Conservation (phyloP, 2,329 filamentous ascomycete genomes). For the Fusarium sp. region DNA sequence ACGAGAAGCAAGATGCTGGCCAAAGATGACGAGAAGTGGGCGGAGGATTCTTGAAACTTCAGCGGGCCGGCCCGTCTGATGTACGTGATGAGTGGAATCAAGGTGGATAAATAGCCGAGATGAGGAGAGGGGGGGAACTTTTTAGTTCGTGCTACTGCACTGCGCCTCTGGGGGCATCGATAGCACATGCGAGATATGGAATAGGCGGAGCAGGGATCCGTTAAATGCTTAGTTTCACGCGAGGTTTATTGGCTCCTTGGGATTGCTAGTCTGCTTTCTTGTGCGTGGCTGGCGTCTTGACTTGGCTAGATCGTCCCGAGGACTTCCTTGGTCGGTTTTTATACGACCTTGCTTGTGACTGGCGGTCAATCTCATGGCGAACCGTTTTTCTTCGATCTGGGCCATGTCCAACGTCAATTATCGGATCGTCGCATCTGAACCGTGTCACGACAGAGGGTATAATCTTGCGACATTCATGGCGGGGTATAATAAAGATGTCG, state of each 20-base stretch:
- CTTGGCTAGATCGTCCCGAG: neutral
- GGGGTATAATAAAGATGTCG: neutral
- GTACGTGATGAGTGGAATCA: neutral
- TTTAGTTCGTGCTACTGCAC: neutral
- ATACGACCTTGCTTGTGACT: neutral
- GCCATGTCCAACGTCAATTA: neutral
- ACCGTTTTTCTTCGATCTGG: neutral
- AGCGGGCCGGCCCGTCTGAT: neutral
- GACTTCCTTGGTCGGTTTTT: neutral
- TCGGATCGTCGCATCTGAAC: neutral
- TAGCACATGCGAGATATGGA: neutral
- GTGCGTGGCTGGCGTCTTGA: neutral
- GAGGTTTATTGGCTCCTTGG: neutral
- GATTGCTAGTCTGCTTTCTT: neutral
- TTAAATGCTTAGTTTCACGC: neutral
- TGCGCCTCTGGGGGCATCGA: neutral
- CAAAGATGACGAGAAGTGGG: neutral
- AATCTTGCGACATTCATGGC: neutral
- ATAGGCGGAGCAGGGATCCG: neutral
- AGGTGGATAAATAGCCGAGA: slow-evolving; percentile 1
- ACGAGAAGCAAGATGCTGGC: neutral
- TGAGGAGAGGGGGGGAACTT: neutral
- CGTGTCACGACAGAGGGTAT: neutral
- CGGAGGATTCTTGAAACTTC: neutral
- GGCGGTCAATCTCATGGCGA: neutral